Percentiles rank a stretch among this genome's conserved stretches.
phyloP scores from a whole-genome alignment of 495 filamentous ascomycete species.

The Coniosporium apollinis region DNA sequence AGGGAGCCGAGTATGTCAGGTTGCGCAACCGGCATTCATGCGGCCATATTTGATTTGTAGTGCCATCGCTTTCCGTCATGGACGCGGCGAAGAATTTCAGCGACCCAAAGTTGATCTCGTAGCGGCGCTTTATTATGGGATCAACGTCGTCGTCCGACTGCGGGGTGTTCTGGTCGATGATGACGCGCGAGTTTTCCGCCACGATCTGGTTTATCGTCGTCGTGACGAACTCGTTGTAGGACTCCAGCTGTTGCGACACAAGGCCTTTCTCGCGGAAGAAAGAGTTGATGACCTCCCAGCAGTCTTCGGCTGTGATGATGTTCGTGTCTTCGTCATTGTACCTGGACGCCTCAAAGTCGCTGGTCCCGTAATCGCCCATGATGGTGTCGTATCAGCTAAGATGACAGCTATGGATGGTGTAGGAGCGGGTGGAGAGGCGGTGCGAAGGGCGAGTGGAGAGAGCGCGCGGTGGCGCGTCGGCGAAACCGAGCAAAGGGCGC shows the following conservation, averaged over 20 bases:
- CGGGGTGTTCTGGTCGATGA: constrained; percentile 73
- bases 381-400: constrained; percentile 5
- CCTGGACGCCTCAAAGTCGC: constrained; percentile 35
- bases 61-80: constrained; percentile 83
- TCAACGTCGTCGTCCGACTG: constrained; percentile 47
- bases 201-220: constrained; percentile 87
- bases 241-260: constrained; percentile 94
- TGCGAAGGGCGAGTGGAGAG: neutral
- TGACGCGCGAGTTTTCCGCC: constrained; percentile 71
- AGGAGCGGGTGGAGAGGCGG: neutral
- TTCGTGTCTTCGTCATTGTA: constrained; percentile 53
- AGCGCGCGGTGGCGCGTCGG: no score
- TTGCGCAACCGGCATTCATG: constrained; percentile 91
- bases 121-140: constrained; percentile 66
- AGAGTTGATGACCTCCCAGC: constrained; percentile 90
- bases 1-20: constrained; percentile 80
- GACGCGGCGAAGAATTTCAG: constrained; percentile 70
- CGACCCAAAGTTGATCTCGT: constrained; percentile 82
- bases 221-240: constrained; percentile 89
- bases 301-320: constrained; percentile 78
- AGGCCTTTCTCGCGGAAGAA: constrained; percentile 94
- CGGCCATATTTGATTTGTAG: constrained; percentile 61
- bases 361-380: constrained; percentile 39
- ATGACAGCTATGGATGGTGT: neutral
- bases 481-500: no score